Base-by-base conservation (phyloP, 768 basidiomycete genomes). In the Trametes cinnabarina region DNA sequence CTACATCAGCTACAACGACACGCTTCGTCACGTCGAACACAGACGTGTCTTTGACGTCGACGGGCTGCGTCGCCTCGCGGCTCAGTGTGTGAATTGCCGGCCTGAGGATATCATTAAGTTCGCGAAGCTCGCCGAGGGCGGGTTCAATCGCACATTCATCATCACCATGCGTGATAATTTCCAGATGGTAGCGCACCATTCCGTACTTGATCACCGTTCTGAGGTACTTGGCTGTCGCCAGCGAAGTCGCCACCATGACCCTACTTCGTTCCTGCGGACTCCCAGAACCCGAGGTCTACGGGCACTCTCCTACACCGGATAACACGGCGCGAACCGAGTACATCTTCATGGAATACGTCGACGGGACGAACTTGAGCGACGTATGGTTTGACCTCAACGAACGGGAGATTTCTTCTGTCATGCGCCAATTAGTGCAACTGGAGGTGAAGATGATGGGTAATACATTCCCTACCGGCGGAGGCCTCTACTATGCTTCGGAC, bases 391-490 rank as follows among this genome's bases (percentile, higher is more conserved):
- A 73, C 12, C 69, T 80, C 17, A 66, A 55, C 63, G 75, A 77
- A 60, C 14, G 2, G 56, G 74, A 79, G 5, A 68, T 80, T 63
- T 57, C 67, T 63, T 81, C 78, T 0, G 44, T 82, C 70, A 51
- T 72, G 57, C 74, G 72, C 49, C 78, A 82, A 62, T 69, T 82
- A 66, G 71, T 64, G 67, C 25, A 81, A 60, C 71, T 84, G 64
- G 80, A 82, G 68, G 73, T 76, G 0, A 51, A 61, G 8, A 78
- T 81, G 72, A 80, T 80, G 79, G 76, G 74, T 19, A 69, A 75
- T 37, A 0, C 72, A 58, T 81, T 81, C 63, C 80, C 78, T 22
- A 79, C 77, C 70, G 77, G 79, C 47, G 78, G 80, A 72, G 79
- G 79, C 72, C 71, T 82, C 0, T 82, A 81, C 71, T 82, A 72